Conservation (phyloP, 2,329 filamentous ascomycete species). For the Neonectria coccinea region DNA sequence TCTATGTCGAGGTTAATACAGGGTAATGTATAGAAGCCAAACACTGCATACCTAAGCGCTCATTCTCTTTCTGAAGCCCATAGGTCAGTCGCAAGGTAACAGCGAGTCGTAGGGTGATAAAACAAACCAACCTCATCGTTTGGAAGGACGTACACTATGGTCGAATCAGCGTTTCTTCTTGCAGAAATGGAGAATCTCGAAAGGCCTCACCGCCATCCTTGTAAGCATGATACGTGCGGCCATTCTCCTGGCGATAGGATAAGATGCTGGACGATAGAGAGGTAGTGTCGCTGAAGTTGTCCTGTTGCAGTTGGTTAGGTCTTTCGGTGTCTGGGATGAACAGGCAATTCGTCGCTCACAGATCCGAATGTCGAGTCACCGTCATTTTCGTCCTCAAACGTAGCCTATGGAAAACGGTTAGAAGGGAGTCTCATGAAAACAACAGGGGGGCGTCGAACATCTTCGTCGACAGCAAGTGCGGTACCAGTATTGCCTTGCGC, state of each 20-base stretch:
- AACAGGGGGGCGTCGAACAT: too few species aligned
- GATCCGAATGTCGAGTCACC: too few species aligned
- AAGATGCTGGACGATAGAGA: conserved; percentile 21
- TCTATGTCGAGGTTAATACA: neutral
- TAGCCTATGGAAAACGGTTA: too few species aligned
- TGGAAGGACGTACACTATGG: conserved; percentile 28
- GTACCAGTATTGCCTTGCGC: too few species aligned
- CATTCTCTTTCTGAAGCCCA: conserved; percentile 22
- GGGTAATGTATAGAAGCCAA: neutral
- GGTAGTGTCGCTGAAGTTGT: conserved; percentile 6
- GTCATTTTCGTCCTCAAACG: too few species aligned
- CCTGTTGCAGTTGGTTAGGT: too few species aligned
- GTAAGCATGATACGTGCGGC: conserved; percentile 22
- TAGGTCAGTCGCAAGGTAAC: neutral
- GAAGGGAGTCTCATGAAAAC: too few species aligned
- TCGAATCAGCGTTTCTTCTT: neutral
- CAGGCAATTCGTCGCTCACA: too few species aligned
- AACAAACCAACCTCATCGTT: conserved; percentile 29
- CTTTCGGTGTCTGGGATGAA: too few species aligned
- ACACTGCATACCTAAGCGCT: conserved; percentile 19
- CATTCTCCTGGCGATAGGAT: conserved; percentile 23
- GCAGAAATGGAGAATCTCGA: neutral
- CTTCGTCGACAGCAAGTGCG: too few species aligned
- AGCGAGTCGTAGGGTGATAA: neutral
- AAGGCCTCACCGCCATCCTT: conserved; percentile 17